Conservation (phyloP, 1,284 basidiomycete genomes). For the Rhodotorula sp. region DNA sequence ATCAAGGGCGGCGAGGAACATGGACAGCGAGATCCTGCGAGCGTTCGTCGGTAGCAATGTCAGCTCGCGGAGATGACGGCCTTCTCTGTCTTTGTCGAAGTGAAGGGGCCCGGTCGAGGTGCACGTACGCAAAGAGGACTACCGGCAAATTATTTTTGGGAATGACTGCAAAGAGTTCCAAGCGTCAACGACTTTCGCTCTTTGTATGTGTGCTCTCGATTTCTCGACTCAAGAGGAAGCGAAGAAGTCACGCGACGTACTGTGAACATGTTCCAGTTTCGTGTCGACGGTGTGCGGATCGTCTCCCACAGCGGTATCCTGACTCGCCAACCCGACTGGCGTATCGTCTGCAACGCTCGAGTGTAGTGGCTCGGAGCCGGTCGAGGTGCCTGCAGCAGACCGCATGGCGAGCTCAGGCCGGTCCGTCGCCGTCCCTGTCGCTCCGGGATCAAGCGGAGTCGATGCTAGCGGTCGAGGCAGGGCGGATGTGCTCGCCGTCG, state of each 20-base stretch:
- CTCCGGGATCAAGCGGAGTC: neutral
- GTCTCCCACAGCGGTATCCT: neutral
- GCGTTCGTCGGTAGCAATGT: neutral
- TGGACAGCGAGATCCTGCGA: constrained; percentile 51
- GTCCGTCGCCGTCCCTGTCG: neutral
- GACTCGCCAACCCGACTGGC: neutral
- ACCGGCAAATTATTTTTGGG: constrained; percentile 11
- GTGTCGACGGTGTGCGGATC: neutral
- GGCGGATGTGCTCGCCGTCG: no score
- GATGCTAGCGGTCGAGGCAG: neutral
- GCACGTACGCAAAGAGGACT: constrained; percentile 14
- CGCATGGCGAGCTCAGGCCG: neutral
- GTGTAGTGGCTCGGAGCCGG: neutral
- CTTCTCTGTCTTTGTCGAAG: no score
- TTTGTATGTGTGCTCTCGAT: no score
- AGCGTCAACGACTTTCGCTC: neutral
- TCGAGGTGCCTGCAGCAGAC: neutral
- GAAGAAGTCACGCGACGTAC: neutral
- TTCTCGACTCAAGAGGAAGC: neutral
- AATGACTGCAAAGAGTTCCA: neutral
- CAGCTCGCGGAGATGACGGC: neutral
- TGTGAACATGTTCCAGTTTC: neutral
- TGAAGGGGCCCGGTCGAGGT: neutral
- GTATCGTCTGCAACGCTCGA: neutral
- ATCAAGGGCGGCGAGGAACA: constrained; percentile 58